These are phyloP conservation scores for Hymenoscyphus infarciens DNA, from an alignment of 2,329 filamentous ascomycete species.

Conservation along the genomic window DNA sequence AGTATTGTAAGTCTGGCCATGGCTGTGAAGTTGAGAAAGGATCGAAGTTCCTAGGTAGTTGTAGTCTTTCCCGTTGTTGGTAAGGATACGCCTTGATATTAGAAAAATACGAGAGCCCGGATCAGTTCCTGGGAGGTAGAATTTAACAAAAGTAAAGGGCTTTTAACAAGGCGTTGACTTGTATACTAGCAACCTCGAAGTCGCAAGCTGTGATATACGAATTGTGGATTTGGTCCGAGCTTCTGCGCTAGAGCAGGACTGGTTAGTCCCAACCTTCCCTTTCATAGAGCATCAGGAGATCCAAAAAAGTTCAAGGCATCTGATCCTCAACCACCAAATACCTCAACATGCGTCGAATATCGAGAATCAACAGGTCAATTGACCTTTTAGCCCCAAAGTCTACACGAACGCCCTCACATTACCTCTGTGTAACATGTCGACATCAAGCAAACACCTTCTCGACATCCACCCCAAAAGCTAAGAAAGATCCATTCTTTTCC, in stretches of 20 bases:
- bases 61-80: not conserved
- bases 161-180: not conserved
- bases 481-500: slow-evolving; percentile 29
- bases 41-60: not conserved
- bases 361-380: slow-evolving; percentile 32
- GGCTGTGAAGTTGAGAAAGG: not conserved
- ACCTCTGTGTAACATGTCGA: slow-evolving; percentile 30
- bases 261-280: not conserved
- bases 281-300: slow-evolving; percentile 9
- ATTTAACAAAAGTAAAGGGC: too few species aligned
- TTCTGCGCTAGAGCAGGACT: not conserved
- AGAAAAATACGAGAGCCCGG: not conserved
- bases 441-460: slow-evolving; percentile 31
- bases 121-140: not conserved
- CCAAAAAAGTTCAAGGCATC: slow-evolving; percentile 20
- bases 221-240: not conserved
- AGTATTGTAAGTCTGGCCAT: slow-evolving; percentile 25
- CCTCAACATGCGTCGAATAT: slow-evolving; percentile 34
- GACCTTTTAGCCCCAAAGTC: slow-evolving; percentile 23
- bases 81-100: not conserved
- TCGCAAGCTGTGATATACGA: not conserved
- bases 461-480: slow-evolving; percentile 25
- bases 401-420: slow-evolving; percentile 16
- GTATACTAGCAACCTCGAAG: not conserved
- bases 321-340: slow-evolving; percentile 7